Evolutionary conservation across 108 stramenopile genomes (phyloP), one percentile per base, ranked within the genome.

Genomic region (Craspedostauros australis): DNA sequence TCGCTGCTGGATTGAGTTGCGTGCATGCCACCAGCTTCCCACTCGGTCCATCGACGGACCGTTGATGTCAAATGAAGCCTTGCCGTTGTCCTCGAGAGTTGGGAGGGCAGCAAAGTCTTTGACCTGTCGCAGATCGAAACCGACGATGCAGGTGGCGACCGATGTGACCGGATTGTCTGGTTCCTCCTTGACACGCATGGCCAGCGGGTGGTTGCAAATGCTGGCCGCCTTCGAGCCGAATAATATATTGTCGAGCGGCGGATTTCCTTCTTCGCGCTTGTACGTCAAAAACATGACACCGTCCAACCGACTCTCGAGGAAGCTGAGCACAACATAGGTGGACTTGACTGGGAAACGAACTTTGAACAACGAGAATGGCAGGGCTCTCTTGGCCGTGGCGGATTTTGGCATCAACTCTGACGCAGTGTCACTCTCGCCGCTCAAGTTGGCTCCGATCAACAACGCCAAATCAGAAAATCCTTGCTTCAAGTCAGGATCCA

Each of bases 101-200:
- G 84, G 75, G 19, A 50, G 61, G 7, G 82, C 84, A 59, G 60
- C 51, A 43, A 86, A 82, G 49, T 82, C 77, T 48, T 76, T 81
- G 1, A 91, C 76, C 26, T 84, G 64, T 14, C 88, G 77, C 20
- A 91, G 73, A 54, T 91, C 88, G 47, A 73, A 91, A 1, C 88
- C 88, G 49, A 91, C 72, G 29, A 91, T 62, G 32, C 61, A 63
- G 33, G 77, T 62, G 30, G 78, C 79, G 28, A 64, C 26, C 23
- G 45, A 36, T 21, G 66, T 67, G 14, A 22, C 38, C 39, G 46
- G 48, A 43, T 45, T 71, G 58, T 16, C 34, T 12, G 64, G 54
- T 41, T 30, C 66, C 34, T 76, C 72, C 54, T 77, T 78, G 30
- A 79, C 44, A 37, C 70, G 50, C 73, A 86, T 79, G 23, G 84